Evolutionary conservation across 805 yeast genomes (phyloP).

Genomic region (Metschnikowia borealis): DNA sequence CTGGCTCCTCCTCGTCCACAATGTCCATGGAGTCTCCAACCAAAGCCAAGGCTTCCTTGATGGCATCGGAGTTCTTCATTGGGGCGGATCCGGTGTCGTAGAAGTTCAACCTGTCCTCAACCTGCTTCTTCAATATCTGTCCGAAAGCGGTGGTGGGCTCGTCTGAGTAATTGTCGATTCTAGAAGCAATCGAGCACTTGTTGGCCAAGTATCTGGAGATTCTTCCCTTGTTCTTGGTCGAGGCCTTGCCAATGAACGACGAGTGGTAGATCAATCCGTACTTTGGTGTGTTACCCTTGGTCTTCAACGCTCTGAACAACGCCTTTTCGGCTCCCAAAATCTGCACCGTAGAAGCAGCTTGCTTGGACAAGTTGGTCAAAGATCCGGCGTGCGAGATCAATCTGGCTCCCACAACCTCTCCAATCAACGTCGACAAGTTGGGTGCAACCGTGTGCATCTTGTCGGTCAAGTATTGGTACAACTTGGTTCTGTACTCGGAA

Average conservation of each 20-base stretch:
- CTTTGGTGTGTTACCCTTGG: conserved; percentile 98
- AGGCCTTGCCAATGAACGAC: conserved; percentile 94
- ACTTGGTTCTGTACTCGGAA: conserved; percentile 81
- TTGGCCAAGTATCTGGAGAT: conserved; percentile 97
- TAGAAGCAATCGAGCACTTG: conserved; percentile 98
- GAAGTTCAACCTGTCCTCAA: conserved; percentile 93
- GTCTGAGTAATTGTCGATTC: conserved; percentile 96
- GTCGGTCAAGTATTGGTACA: conserved; percentile 83
- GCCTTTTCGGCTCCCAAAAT: conserved; percentile 99
- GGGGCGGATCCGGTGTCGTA: conserved; percentile 97
- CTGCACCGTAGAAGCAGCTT: conserved; percentile 98
- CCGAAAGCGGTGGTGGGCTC: conserved; percentile 91
- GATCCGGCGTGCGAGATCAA: conserved; percentile 97
- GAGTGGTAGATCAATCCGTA: conserved; percentile 97
- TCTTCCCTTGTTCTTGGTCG: conserved; percentile 98
- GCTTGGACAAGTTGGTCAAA: conserved; percentile 88
- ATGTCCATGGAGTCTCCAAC: conserved; percentile 39
- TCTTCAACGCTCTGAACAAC: conserved; percentile 94
- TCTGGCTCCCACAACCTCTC: conserved; percentile 98
- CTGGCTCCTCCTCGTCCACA: conserved; percentile 12
- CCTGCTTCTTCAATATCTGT: conserved; percentile 87
- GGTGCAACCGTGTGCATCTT: conserved; percentile 99
- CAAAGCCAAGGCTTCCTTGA: conserved; percentile 82
- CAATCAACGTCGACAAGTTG: conserved; percentile 70
- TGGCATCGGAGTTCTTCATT: conserved; percentile 92